Percentiles rank a stretch among this genome's conserved stretches.
Evolutionary conservation across 2,329 filamentous ascomycete species (phyloP).

Genomic region (Hirsutella rhossiliensis): DNA sequence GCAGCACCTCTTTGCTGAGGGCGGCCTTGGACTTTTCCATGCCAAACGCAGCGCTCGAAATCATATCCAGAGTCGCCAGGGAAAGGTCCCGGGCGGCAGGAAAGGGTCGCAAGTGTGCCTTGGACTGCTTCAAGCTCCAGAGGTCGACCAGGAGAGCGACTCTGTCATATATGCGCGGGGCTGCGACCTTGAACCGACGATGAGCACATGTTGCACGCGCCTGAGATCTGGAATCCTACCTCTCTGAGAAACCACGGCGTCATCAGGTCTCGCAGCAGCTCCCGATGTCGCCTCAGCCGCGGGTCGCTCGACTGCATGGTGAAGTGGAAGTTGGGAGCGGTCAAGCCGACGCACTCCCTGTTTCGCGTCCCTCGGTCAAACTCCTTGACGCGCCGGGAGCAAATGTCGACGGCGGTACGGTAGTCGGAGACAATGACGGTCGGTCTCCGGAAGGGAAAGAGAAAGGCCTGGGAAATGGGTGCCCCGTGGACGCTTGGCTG

Average conservation of each 20-base stretch:
- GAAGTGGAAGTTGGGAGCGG: constrained; percentile 18
- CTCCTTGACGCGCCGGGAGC: constrained; percentile 17
- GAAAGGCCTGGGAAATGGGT: constrained; percentile 21
- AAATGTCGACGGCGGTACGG: constrained; percentile 19
- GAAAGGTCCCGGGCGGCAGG: constrained; percentile 18
- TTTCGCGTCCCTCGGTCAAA: constrained; percentile 18
- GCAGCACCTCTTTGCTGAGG: constrained; percentile 6
- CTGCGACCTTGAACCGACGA: constrained; percentile 16
- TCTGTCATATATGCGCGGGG: constrained; percentile 21
- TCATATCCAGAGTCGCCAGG: constrained; percentile 20
- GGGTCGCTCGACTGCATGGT: constrained; percentile 18
- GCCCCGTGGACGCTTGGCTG: constrained; percentile 13
- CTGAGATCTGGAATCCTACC: constrained; percentile 4
- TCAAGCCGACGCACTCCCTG: constrained; percentile 11
- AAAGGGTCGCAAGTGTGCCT: constrained; percentile 18
- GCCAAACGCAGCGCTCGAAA: constrained; percentile 22
- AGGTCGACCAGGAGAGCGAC: constrained; percentile 17
- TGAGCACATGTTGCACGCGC: background rate
- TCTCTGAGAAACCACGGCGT: constrained; percentile 20
- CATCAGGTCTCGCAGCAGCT: constrained; percentile 24
- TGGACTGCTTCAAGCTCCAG: constrained; percentile 18
- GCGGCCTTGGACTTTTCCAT: constrained; percentile 10
- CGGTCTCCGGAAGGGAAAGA: constrained; percentile 18
- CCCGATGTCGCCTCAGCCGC: constrained; percentile 18
- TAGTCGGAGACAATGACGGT: constrained; percentile 20